Percentiles rank a stretch among this genome's conserved stretches.
These are phyloP conservation scores for Tolypocladium pustulatum DNA, from an alignment of 2,329 filamentous ascomycete genomes.

Conservation along the genomic window DNA sequence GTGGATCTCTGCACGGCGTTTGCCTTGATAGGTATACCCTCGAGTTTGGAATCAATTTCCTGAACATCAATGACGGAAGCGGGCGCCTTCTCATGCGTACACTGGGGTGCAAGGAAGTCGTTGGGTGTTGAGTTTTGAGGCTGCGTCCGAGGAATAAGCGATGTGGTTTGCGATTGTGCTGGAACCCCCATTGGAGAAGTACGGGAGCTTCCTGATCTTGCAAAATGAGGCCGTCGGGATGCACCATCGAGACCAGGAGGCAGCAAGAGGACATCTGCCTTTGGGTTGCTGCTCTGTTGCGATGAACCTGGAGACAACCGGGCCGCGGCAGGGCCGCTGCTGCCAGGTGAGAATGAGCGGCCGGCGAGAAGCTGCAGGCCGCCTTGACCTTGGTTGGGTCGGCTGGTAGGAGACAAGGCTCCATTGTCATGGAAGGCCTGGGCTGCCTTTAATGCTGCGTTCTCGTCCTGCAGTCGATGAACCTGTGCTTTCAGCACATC, in stretches of 20 bases:
- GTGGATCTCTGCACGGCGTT: constrained; percentile 41
- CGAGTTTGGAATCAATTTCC: constrained; percentile 46
- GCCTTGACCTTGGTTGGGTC: not conserved
- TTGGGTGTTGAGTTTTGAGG: constrained; percentile 21
- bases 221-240: constrained; percentile 23
- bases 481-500: not conserved
- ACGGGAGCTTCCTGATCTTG: constrained; percentile 17
- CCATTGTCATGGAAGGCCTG: not conserved
- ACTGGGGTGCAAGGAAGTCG: constrained; percentile 23
- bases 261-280: constrained; percentile 13
- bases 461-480: not conserved
- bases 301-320: constrained; percentile 9
- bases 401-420: not conserved
- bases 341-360: not conserved
- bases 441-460: not conserved
- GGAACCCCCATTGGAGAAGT: constrained; percentile 23
- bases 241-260: constrained; percentile 23
- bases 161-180: constrained; percentile 24
- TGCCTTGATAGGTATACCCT: constrained; percentile 47
- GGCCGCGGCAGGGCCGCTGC: not conserved
- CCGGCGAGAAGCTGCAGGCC: not conserved
- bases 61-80: constrained; percentile 45
- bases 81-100: constrained; percentile 19
- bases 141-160: constrained; percentile 35
- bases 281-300: constrained; percentile 9